A percentile compares a stretch with the other conserved stretches of the same genome.
Conservation (phyloP, 257 asterid species). For the Linaria vulgaris region DNA sequence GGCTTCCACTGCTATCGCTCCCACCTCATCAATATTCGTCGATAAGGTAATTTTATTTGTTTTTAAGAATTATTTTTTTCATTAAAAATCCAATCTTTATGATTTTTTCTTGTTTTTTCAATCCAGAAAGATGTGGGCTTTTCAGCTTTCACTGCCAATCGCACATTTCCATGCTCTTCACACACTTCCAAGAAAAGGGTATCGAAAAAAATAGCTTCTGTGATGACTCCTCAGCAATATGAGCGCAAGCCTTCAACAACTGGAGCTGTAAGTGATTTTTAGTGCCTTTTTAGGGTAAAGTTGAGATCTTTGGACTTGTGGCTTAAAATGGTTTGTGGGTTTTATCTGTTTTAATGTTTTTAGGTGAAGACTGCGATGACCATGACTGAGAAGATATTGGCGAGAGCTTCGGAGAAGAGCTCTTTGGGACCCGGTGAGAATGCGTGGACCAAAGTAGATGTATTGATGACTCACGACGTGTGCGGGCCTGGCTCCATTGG, state of each 20-base stretch:
- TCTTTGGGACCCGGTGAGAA: constrained; percentile 87
- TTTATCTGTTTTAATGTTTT: constrained; percentile 24
- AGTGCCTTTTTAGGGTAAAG: constrained; percentile 2
- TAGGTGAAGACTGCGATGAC: constrained; percentile 93
- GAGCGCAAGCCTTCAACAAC: constrained; percentile 73
- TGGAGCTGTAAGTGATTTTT: constrained; percentile 54
- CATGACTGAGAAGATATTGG: constrained; percentile 90
- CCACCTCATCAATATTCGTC: too few relatives aligned
- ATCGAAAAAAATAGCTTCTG: constrained; percentile 57
- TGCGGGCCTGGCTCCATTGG: constrained; percentile 86
- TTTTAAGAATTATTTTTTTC: too few relatives aligned
- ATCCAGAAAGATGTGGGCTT: constrained; percentile 61
- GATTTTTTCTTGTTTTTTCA: too few relatives aligned
- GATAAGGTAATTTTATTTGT: too few relatives aligned
- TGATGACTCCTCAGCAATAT: constrained; percentile 78
- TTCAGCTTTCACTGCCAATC: constrained; percentile 45
- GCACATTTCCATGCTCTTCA: constrained; percentile 43
- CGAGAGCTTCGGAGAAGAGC: constrained; percentile 74
- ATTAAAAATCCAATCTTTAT: too few relatives aligned
- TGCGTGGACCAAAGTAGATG: constrained; percentile 83
- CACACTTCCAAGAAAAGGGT: constrained; percentile 41
- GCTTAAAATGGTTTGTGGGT: not conserved
- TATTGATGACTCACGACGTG: constrained; percentile 93
- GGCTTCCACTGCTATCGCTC: too few relatives aligned
- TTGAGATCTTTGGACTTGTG: constrained; percentile 6